Conservation (phyloP, 805 yeast genomes). For the Candida patagonica region DNA sequence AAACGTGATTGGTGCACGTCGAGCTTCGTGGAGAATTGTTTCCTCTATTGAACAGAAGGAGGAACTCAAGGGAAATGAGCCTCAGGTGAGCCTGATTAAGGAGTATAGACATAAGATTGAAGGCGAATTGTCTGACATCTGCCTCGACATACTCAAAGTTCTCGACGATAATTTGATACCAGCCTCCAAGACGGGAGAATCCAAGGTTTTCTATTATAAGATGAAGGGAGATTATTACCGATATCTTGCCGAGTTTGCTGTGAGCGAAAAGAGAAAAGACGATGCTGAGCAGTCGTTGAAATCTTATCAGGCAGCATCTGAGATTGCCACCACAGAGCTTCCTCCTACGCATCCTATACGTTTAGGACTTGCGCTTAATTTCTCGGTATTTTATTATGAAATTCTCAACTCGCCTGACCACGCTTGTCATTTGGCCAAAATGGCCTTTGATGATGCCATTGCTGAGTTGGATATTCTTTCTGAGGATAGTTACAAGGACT, state of each 20-base stretch:
- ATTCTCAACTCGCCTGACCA: conserved; percentile 97
- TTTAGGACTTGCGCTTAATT: conserved; percentile 93
- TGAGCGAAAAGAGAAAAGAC: conserved; percentile 81
- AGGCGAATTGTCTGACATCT: conserved; percentile 81
- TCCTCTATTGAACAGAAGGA: conserved; percentile 97
- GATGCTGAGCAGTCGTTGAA: conserved; percentile 90
- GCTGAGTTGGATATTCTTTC: conserved; percentile 96
- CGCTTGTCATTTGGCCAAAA: conserved; percentile 98
- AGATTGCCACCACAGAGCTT: conserved; percentile 91
- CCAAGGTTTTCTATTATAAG: conserved; percentile 95
- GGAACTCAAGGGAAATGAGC: conserved; percentile 89
- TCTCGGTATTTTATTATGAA: conserved; percentile 97
- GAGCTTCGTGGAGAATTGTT: conserved; percentile 99
- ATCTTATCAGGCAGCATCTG: conserved; percentile 92
- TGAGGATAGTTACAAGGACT: conserved; percentile 97
- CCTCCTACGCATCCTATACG: conserved; percentile 99
- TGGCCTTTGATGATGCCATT: conserved; percentile 98
- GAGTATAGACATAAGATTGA: conserved; percentile 94
- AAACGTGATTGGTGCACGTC: conserved; percentile 97
- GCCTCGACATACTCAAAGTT: conserved; percentile 87
- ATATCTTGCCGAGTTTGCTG: conserved; percentile 94
- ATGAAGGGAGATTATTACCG: conserved; percentile 99
- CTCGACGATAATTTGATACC: conserved; percentile 86
- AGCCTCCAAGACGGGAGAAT: conserved; percentile 92
- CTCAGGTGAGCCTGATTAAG: conserved; percentile 82